Percentiles rank a stretch among this genome's conserved stretches.
Conservation (phyloP, 805 yeast species). For the Lipomyces anomalus region DNA sequence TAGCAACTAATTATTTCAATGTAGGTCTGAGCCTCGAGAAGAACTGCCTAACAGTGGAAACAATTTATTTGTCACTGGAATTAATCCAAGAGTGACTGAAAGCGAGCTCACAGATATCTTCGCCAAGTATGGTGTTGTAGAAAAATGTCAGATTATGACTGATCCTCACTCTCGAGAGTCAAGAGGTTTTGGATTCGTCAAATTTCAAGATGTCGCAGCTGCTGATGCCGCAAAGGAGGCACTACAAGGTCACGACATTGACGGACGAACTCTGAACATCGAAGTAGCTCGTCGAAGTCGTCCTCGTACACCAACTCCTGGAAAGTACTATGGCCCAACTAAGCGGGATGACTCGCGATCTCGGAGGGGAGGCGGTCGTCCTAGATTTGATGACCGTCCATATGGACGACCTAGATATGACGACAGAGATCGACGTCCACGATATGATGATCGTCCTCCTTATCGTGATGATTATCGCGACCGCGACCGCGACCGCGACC, state of each 20-base stretch:
- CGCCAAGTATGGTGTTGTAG: conserved; percentile 30
- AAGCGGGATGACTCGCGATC: conserved; percentile 5
- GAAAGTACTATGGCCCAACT: conserved; percentile 33
- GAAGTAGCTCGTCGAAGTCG: conserved; percentile 42
- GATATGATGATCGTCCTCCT: conserved; percentile 2
- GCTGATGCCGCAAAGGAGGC: conserved; percentile 43
- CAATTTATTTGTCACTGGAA: conserved; percentile 35
- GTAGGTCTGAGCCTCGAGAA: conserved; percentile 26
- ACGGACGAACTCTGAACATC: conserved; percentile 39
- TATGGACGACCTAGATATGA: conserved; percentile 6
- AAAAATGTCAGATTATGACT: conserved; percentile 39
- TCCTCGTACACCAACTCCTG: conserved; percentile 38
- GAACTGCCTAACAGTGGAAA: conserved; percentile 31
- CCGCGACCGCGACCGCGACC: conserved; percentile 9
- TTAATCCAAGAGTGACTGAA: conserved; percentile 32
- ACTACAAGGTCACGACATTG: conserved; percentile 41
- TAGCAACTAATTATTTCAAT: too few relatives aligned
- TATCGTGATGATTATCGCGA: conserved; percentile 3
- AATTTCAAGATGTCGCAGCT: conserved; percentile 37
- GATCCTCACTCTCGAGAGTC: conserved; percentile 43
- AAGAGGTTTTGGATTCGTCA: conserved; percentile 50
- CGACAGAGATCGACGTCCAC: too few relatives aligned
- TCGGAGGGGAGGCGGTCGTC: conserved; percentile 17
- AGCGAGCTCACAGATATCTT: conserved; percentile 31
- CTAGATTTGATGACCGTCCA: conserved; percentile 8